Percentiles rank a stretch among this genome's conserved stretches.
Conservation (phyloP, 768 basidiomycete genomes). For the Butyriboletus loyo region DNA sequence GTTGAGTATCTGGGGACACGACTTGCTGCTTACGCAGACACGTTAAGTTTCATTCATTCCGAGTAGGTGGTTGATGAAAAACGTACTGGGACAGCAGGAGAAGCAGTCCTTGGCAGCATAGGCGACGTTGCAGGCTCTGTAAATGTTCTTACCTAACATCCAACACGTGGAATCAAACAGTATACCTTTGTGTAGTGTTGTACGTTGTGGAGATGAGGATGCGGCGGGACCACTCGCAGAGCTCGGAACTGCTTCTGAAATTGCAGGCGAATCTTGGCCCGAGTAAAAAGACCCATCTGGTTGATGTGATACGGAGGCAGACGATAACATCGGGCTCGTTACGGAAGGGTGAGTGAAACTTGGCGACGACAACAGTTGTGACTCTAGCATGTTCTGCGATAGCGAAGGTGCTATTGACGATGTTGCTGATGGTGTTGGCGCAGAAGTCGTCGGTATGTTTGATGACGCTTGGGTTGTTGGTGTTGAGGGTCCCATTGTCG, state of each 20-base stretch:
- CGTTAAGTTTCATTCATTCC: conserved; percentile 18
- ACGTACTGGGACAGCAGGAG: conserved; percentile 44
- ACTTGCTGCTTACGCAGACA: conserved; percentile 34
- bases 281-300: conserved; percentile 69
- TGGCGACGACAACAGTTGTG: conserved; percentile 58
- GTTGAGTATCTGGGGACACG: conserved; percentile 37
- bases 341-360: conserved; percentile 84
- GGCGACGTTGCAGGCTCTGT: conserved; percentile 48
- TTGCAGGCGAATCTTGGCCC: conserved; percentile 65
- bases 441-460: conserved; percentile 29
- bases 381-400: conserved; percentile 34
- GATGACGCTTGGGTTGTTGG: conserved; percentile 38
- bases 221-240: conserved; percentile 46
- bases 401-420: conserved; percentile 37
- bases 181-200: conserved; percentile 49
- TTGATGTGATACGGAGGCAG: conserved; percentile 60
- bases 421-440: conserved; percentile 40
- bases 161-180: conserved; percentile 14
- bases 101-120: conserved; percentile 39
- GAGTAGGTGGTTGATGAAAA: conserved; percentile 1
- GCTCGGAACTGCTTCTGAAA: conserved; percentile 61
- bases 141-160: conserved; percentile 19
- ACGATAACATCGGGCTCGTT: conserved; percentile 79
- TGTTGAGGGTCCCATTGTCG: conserved; percentile 21
- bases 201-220: conserved; percentile 59